Evolutionary conservation across 805 yeast species (phyloP), one percentile per base, ranked within the genome.

Genomic region (Kodamaea leandrae): DNA sequence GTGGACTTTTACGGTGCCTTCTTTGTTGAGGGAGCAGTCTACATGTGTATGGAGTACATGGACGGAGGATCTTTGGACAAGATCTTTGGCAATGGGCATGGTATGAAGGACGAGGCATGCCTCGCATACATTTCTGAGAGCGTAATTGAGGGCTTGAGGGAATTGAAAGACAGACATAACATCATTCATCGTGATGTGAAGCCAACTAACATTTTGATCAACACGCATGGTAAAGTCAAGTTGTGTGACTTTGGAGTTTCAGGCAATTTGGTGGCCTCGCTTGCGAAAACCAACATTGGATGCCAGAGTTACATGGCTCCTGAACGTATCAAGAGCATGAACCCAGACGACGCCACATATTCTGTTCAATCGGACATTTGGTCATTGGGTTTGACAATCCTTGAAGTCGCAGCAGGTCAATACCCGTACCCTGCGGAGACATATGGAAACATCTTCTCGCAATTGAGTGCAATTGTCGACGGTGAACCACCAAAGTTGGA

Each of bases 241-340:
- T 69, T 91, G 20, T 88, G 96, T 68, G 99, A 91, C 65, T 91
- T 91, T 63, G 99, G 99, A 39, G 99, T 91, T 16, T 79, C 89
- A 40, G 98, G 98, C 14, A 91, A 91, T 57, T 68, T 91, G 46
- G 98, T 93, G 16, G 96, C 97, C 2, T 87, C 96, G 0, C 72
- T 91, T 53, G 98, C 98, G 12, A 82, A 88, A 54, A 91, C 99
- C 0, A 91, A 93, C 53, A 88, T 91, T 50, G 99, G 99, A 4
- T 91, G 99, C 64, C 99, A 93, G 64, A 85, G 96, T 1, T 91
- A 91, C 63, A 93, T 93, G 98, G 98, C 98, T 1, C 99, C 99
- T 1, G 99, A 91, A 60, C 77, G 99, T 56, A 93, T 93, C 52
- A 81, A 82, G 55, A 78, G 86, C 0, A 54, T 75, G 46, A 80